phyloP scores from a whole-genome alignment of 2,329 filamentous ascomycete species.

The Claviceps sp. region DNA sequence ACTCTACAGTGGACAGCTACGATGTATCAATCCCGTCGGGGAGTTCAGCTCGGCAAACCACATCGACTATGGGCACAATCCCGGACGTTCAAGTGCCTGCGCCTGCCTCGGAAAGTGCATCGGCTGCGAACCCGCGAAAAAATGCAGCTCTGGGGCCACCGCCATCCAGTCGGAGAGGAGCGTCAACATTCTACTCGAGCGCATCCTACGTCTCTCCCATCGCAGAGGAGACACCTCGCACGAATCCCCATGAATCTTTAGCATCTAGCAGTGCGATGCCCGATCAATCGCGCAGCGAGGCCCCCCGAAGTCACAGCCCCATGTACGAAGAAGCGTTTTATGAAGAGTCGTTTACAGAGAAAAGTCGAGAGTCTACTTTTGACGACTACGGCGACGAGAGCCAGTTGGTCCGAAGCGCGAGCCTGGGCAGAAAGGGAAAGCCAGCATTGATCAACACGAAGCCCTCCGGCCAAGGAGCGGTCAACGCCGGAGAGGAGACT shows the following conservation, averaged over 20 bases:
- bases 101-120: constrained; percentile 18
- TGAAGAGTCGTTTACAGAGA: constrained; percentile 35
- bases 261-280: constrained; percentile 64
- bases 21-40: constrained; percentile 33
- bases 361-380: constrained; percentile 24
- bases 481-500: constrained; percentile 19
- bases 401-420: constrained; percentile 46
- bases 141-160: constrained; percentile 46
- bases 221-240: constrained; percentile 52
- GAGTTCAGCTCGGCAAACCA: constrained; percentile 35
- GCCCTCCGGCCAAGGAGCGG: constrained; percentile 6
- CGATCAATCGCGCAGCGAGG: constrained; percentile 45
- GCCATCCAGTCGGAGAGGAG: constrained; percentile 44
- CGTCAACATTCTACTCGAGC: constrained; percentile 52
- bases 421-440: constrained; percentile 46
- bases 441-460: constrained; percentile 37
- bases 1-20: constrained; percentile 16
- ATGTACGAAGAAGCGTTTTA: constrained; percentile 35
- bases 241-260: constrained; percentile 48
- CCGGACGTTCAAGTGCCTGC: constrained; percentile 44
- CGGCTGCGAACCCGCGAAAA: constrained; percentile 24
- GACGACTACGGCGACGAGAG: constrained; percentile 41
- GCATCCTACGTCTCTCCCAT: constrained; percentile 61
- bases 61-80: constrained; percentile 41
- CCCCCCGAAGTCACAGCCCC: constrained; percentile 30